Base-by-base conservation (phyloP, 2,329 filamentous ascomycete genomes). In the Botrytis cinerea region DNA sequence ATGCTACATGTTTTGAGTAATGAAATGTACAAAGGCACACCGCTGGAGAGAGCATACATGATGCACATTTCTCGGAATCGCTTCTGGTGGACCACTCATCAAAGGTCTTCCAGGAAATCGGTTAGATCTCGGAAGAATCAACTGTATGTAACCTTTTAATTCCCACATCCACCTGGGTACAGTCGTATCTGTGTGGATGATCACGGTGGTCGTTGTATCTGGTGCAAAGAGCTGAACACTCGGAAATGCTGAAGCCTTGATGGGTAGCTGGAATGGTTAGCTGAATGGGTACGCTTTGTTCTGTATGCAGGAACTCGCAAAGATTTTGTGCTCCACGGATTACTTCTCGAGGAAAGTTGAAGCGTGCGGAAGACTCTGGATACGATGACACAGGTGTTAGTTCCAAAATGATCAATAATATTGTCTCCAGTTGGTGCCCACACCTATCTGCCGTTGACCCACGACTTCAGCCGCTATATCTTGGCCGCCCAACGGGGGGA, bases 231-330 rank as follows among this genome's bases (percentile, higher is more conserved):
- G 59, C 69, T 46, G 40, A 71, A 38, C 22, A 45, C 22, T 35
- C n/a, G 35, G 45, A 45, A 40, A 72, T 67, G 28, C 25, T 67
- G 48, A 25, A 60, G 54, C 61, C 61, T 72, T 51, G 54, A 48
- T n/a, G 67, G 38, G 22, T 7, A 51, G 32, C 46, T 38, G 63
- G 14, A 38, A 14, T 2, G 45, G 54, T 18, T 61, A 63, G 46
- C 22, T 63, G 45, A 20, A 51, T n/a, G 45, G 38, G 51, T 68
- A 59, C 46, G 46, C 60, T 67, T 60, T 54, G 16, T 59, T 43
- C 14, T 54, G 64, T 67, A 40, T 71, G 70, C 61, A 72, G 70
- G 46, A 68, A 66, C 61, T 72, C 46, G 70, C 59, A 59, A 67
- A 59, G 28, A 25, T 28, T 62, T 25, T 40, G 32, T 51, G 69